These are phyloP conservation scores for Naganishia albida DNA, from an alignment of 1,284 basidiomycete species.

Conservation along the genomic window DNA sequence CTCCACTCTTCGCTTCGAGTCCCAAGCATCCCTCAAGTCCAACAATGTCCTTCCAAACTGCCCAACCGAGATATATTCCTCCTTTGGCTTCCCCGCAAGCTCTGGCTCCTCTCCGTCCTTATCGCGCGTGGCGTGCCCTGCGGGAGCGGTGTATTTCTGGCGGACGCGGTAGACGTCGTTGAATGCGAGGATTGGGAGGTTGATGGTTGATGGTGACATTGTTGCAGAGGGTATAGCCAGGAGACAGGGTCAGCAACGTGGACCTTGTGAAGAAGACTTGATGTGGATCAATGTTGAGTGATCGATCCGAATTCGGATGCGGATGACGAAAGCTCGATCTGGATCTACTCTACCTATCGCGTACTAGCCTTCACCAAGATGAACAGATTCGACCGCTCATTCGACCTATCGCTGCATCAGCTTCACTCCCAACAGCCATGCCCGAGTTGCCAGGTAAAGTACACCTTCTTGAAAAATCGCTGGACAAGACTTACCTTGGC, in stretches of 20 bases:
- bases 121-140: slow-evolving; percentile 19
- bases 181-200: slow-evolving; percentile 51
- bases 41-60: slow-evolving; percentile 55
- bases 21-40: slow-evolving; percentile 45
- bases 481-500: not conserved
- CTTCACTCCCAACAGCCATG: slow-evolving; percentile 5
- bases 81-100: slow-evolving; percentile 6
- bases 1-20: not conserved
- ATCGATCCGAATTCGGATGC: not conserved
- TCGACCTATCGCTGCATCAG: not conserved
- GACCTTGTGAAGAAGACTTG: too few species aligned
- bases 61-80: slow-evolving; percentile 50
- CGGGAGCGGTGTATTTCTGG: slow-evolving; percentile 53
- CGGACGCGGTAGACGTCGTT: slow-evolving; percentile 62
- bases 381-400: too few species aligned
- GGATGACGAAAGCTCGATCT: not conserved
- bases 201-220: slow-evolving; percentile 1
- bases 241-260: too few species aligned
- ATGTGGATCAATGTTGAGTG: not conserved
- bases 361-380: not conserved
- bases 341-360: not conserved
- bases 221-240: not conserved
- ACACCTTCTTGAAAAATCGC: not conserved
- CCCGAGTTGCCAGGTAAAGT: slow-evolving; percentile 27
- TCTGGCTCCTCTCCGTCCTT: slow-evolving; percentile 7